Percentiles rank a stretch among this genome's conserved stretches.
Evolutionary conservation across 1,284 basidiomycete genomes (phyloP).

Genomic region (Somion occarium): DNA sequence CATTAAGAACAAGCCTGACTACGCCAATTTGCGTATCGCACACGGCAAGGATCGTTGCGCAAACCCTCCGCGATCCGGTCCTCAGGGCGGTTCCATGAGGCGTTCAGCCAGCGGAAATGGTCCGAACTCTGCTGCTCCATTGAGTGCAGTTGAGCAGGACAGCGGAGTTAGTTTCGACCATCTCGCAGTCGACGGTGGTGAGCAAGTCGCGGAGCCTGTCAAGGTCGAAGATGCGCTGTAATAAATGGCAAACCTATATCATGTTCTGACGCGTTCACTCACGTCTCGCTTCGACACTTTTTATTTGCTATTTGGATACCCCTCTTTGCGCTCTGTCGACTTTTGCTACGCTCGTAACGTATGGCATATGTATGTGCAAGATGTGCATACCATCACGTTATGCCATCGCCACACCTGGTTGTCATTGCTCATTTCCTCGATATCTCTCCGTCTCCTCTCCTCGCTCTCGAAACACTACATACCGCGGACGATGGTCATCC

Average conservation of each 20-base stretch:
- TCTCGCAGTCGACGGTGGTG: conserved; percentile 12
- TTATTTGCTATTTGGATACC: conserved; percentile 22
- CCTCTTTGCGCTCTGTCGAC: conserved; percentile 8
- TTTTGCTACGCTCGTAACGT: neutral
- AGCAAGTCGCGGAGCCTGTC: conserved; percentile 20
- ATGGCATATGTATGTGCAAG: conserved; percentile 19
- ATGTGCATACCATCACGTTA: conserved; percentile 13
- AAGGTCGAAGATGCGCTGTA: conserved; percentile 18
- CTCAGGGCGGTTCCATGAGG: conserved; percentile 55
- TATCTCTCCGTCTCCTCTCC: neutral
- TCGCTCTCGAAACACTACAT: neutral
- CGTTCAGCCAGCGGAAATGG: conserved; percentile 38
- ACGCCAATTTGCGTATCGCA: conserved; percentile 77
- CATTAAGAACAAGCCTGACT: conserved; percentile 83
- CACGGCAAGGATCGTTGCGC: conserved; percentile 96
- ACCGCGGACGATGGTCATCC: neutral
- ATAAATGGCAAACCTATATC: conserved; percentile 2
- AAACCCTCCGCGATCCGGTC: conserved; percentile 79
- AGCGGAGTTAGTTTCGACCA: conserved; percentile 14
- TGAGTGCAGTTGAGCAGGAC: conserved; percentile 25
- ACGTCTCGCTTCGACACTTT: neutral
- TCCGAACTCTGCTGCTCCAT: conserved; percentile 23
- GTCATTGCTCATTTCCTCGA: neutral
- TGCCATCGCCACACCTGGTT: neutral
- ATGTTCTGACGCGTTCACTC: conserved; percentile 4